Percentiles rank a stretch among this genome's conserved stretches.
Evolutionary conservation across 2,329 filamentous ascomycete species (phyloP).

Genomic region (Verticillium isaacii): DNA sequence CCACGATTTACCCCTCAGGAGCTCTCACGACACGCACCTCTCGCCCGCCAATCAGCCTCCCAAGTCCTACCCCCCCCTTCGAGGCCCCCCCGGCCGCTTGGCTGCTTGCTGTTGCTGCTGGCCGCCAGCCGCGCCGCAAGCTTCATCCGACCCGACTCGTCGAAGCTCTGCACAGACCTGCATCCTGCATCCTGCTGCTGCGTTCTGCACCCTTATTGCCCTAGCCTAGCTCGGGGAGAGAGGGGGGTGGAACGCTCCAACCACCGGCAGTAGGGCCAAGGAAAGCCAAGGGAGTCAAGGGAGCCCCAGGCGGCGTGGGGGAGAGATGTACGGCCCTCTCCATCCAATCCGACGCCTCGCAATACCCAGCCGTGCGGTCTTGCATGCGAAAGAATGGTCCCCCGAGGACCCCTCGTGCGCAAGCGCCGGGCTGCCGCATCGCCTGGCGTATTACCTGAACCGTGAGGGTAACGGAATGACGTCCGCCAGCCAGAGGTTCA

Average conservation of each 20-base stretch:
- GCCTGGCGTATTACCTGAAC: constrained; percentile 9
- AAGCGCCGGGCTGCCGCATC: not conserved
- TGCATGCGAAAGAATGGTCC: not conserved
- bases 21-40: not conserved
- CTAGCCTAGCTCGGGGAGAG: not conserved
- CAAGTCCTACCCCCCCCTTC: not conserved
- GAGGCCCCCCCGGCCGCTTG: not conserved
- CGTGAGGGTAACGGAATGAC: constrained; percentile 9
- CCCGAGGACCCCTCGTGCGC: not conserved
- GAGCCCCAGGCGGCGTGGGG: not conserved
- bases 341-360: not conserved
- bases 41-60: not conserved
- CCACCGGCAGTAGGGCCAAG: not conserved
- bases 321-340: not conserved
- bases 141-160: not conserved
- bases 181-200: not conserved
- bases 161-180: not conserved
- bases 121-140: not conserved
- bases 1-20: not conserved
- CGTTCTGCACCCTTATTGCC: not conserved
- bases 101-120: not conserved
- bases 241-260: not conserved
- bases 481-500: not conserved
- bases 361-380: not conserved
- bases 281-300: not conserved